A percentile compares a stretch with the other conserved stretches of the same genome.
These are phyloP conservation scores for Venturia nashicola DNA, from an alignment of 2,329 filamentous ascomycete genomes.

Conservation along the genomic window DNA sequence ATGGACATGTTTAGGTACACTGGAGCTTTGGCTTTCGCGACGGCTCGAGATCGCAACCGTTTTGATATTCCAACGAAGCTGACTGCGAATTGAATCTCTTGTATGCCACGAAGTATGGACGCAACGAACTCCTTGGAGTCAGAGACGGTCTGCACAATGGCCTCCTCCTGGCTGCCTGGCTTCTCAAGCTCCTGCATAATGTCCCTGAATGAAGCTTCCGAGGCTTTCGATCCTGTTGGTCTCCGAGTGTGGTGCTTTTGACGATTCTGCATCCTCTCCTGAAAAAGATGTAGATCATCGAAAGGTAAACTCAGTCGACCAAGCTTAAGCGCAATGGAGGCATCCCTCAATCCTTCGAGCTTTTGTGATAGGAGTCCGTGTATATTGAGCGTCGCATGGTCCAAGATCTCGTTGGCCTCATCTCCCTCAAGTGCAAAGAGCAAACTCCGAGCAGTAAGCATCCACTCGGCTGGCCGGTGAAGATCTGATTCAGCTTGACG, in stretches of 20 bases:
- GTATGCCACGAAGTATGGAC: slow-evolving; percentile 81
- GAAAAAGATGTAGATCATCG: slow-evolving; percentile 64
- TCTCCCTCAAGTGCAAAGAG: slow-evolving; percentile 76
- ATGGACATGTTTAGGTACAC: slow-evolving; percentile 79
- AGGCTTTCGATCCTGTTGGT: slow-evolving; percentile 19
- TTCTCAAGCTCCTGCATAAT: slow-evolving; percentile 63
- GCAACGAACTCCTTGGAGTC: slow-evolving; percentile 88
- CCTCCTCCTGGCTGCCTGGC: slow-evolving; percentile 53
- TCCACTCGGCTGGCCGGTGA: slow-evolving; percentile 84
- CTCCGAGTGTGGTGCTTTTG: slow-evolving; percentile 19
- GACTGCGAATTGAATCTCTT: slow-evolving; percentile 91
- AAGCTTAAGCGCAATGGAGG: slow-evolving; percentile 79
- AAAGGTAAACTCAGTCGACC: slow-evolving; percentile 83
- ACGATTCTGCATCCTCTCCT: slow-evolving; percentile 39
- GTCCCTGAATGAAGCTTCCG: slow-evolving; percentile 55
- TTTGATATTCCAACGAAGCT: slow-evolving; percentile 83
- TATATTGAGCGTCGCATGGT: slow-evolving; percentile 77
- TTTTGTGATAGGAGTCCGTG: slow-evolving; percentile 83
- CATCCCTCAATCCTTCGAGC: slow-evolving; percentile 76
- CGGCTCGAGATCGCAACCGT: slow-evolving; percentile 53
- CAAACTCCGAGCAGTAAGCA: slow-evolving; percentile 71
- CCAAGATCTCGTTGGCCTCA: slow-evolving; percentile 78
- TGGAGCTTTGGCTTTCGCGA: slow-evolving; percentile 26
- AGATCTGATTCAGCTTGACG: slow-evolving; percentile 50
- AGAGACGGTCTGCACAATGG: slow-evolving; percentile 70